A percentile compares a stretch with the other conserved stretches of the same genome.
Conservation (phyloP, 2,329 filamentous ascomycete genomes). For the Aspergillus novofumigatus region DNA sequence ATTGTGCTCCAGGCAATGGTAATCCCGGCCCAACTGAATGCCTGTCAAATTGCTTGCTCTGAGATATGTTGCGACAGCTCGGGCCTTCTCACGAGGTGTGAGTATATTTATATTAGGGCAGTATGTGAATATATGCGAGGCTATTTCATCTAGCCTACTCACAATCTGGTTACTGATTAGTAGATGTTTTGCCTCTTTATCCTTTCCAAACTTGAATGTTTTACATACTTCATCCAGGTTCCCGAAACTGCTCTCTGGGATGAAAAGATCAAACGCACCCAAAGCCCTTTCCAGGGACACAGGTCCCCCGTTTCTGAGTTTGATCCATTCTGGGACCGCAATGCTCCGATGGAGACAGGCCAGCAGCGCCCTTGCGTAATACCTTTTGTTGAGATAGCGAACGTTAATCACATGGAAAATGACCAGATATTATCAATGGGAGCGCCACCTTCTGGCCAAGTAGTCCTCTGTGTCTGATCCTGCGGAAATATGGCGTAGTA, state of each 20-base stretch:
- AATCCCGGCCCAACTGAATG: constrained; percentile 63
- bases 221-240: constrained; percentile 66
- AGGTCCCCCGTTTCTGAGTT: constrained; percentile 48
- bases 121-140: constrained; percentile 51
- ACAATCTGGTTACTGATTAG: constrained; percentile 50
- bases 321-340: constrained; percentile 73
- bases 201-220: background rate
- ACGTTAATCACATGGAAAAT: background rate
- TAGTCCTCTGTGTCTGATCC: constrained; percentile 64
- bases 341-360: constrained; percentile 75
- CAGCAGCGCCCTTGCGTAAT: constrained; percentile 70
- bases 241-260: constrained; percentile 66
- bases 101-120: constrained; percentile 52
- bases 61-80: constrained; percentile 66
- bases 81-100: constrained; percentile 64
- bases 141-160: constrained; percentile 61
- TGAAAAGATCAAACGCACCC: constrained; percentile 84
- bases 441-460: constrained; percentile 60
- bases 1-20: constrained; percentile 78
- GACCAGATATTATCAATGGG: constrained; percentile 4
- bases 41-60: constrained; percentile 65
- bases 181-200: background rate
- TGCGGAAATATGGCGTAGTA: constrained; percentile 62
- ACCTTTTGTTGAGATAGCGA: constrained; percentile 45
- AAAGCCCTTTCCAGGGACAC: constrained; percentile 69